Base-by-base conservation (phyloP, 2,329 filamentous ascomycete genomes). In the Pseudocercospora eumusae region DNA sequence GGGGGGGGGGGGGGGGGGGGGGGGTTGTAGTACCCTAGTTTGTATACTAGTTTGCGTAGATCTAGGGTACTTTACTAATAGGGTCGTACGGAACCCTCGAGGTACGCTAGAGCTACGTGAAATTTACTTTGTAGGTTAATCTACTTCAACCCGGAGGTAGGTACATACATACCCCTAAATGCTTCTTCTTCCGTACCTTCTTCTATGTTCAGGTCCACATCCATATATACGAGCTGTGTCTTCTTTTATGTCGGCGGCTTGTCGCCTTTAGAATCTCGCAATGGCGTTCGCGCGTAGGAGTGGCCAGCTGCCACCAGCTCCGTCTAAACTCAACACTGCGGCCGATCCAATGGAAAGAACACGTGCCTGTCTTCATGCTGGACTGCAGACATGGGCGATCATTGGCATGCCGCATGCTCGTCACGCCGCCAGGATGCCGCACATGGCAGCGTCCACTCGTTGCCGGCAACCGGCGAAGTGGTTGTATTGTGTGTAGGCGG, bases 371-470 rank as follows among this genome's bases (percentile, higher is more conserved):
- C 11, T 25, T 15, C n/a, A 31, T 52, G 23, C 21, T 31, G 25
- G 23, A 28, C 49, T 18, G n/a, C 49, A 25, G 25, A 25, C 49
- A 52, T 52, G 44, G 49, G 47, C 20, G 47, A 28, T 36, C 13
- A 36, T 36, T 36, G 33, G 13, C 33, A 36, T 36, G 25, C 21
- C n/a, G n/a, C n/a, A n/a, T n/a, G n/a, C n/a, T 25, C 23, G 23
- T 52, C 25, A 52, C 25, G 49, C 49, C 49, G 49, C 49, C 25
- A 28, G 23, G 49, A 52, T 52, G 11, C 15, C 27, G 23, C 47
- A 27, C 25, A 52, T 52, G 47, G 47, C 47, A 23, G 13, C n/a
- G 21, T 31, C 49, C 49, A 52, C 27, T 27, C 49, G 49, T 31
- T 18, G 27, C 25, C 27, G 11, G 49, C 23, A 31, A n/a, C 18